Evolutionary conservation across 768 basidiomycete genomes (phyloP).

Genomic region (Boletus reticuloceps): DNA sequence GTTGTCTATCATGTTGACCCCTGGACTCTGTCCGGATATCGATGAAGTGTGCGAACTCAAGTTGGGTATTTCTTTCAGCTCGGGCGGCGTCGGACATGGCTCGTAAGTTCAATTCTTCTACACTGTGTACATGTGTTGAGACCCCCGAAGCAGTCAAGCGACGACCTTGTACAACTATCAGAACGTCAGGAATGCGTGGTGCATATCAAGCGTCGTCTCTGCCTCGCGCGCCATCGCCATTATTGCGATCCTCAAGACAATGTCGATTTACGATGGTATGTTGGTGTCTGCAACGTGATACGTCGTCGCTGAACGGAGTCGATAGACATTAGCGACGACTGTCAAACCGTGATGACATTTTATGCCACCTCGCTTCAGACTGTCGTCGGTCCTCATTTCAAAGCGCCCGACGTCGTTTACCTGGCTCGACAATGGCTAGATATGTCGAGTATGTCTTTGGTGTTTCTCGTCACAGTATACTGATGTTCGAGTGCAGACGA

Average conservation of each 20-base stretch:
- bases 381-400: slow-evolving; percentile 57
- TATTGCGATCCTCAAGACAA: slow-evolving; percentile 61
- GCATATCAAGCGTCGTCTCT: slow-evolving; percentile 66
- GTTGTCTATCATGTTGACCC: slow-evolving; percentile 64
- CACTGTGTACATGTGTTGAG: neutral
- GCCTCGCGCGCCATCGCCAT: slow-evolving; percentile 70
- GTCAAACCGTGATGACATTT: slow-evolving; percentile 74
- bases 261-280: slow-evolving; percentile 72
- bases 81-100: slow-evolving; percentile 42
- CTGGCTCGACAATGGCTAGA: slow-evolving; percentile 78
- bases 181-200: slow-evolving; percentile 55
- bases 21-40: slow-evolving; percentile 65
- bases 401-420: slow-evolving; percentile 67
- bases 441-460: slow-evolving; percentile 52
- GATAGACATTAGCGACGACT: slow-evolving; percentile 64
- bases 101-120: slow-evolving; percentile 38
- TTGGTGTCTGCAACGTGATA: neutral
- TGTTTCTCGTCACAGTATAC: neutral
- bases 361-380: slow-evolving; percentile 72
- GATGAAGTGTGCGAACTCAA: slow-evolving; percentile 65
- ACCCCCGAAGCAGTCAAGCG: slow-evolving; percentile 23
- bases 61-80: slow-evolving; percentile 46
- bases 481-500: slow-evolving; percentile 48
- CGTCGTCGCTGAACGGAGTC: neutral
- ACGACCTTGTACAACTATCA: slow-evolving; percentile 41